phyloP scores from a whole-genome alignment of 306 rosid genomes.

The Fagus sylvatica region DNA sequence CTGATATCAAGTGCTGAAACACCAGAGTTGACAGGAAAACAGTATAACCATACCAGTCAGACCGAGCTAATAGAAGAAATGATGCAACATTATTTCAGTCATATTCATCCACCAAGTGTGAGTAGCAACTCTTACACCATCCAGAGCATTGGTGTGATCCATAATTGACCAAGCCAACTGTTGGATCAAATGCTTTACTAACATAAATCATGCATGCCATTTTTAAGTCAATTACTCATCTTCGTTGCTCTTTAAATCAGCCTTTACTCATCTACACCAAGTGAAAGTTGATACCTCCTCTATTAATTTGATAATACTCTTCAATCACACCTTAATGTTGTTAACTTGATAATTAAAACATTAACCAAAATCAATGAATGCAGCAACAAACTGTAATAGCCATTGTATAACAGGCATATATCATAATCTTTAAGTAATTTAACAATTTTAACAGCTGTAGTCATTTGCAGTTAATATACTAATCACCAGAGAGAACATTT shows the following conservation, averaged over 20 bases:
- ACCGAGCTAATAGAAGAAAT: background rate
- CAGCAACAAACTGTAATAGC: background rate
- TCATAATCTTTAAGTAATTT: background rate
- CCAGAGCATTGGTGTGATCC: slow-evolving; percentile 12
- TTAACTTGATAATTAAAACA: background rate
- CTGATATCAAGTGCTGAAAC: background rate
- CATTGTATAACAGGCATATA: background rate
- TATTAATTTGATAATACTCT: background rate
- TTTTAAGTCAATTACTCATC: slow-evolving; percentile 23
- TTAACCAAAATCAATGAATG: background rate
- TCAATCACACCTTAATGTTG: background rate
- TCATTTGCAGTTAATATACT: background rate
- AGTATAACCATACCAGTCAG: slow-evolving; percentile 7
- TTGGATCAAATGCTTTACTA: slow-evolving; percentile 15
- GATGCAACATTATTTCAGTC: background rate
- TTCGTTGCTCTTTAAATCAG: slow-evolving; percentile 2
- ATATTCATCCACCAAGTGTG: background rate
- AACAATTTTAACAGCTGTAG: background rate
- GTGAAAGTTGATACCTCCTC: background rate
- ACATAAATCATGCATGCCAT: background rate
- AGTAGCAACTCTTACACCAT: background rate
- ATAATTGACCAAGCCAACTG: slow-evolving; percentile 18
- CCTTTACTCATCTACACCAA: slow-evolving; percentile 1
- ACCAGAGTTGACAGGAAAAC: background rate
- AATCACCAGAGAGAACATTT: background rate